These are phyloP conservation scores for Paraphoma sp. DNA, from an alignment of 2,329 filamentous ascomycete genomes.

Conservation along the genomic window DNA sequence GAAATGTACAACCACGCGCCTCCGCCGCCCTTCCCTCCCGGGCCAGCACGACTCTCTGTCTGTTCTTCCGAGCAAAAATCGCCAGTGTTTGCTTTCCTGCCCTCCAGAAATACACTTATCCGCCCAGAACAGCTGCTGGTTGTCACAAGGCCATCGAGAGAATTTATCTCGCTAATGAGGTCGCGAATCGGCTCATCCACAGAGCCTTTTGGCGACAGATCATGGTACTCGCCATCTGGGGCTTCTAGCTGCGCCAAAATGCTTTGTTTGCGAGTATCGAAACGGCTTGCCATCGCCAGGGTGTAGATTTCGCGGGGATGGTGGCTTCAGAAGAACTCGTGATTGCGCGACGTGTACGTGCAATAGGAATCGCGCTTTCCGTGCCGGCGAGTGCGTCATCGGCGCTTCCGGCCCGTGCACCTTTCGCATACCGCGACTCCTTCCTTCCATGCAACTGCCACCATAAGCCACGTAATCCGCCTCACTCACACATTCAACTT, in stretches of 20 bases:
- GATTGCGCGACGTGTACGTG: slow-evolving; percentile 27
- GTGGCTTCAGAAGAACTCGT: slow-evolving; percentile 13
- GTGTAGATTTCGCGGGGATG: not conserved
- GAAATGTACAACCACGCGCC: slow-evolving; percentile 86
- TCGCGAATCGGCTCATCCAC: slow-evolving; percentile 80
- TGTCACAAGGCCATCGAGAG: slow-evolving; percentile 76
- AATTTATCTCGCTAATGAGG: slow-evolving; percentile 81
- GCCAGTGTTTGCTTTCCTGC: slow-evolving; percentile 57
- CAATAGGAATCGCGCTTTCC: slow-evolving; percentile 12
- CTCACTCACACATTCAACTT: not conserved
- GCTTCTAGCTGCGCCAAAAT: slow-evolving; percentile 75
- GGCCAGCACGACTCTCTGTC: slow-evolving; percentile 58
- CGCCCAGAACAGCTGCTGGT: slow-evolving; percentile 93
- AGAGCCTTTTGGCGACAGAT: slow-evolving; percentile 87
- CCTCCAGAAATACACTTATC: slow-evolving; percentile 87
- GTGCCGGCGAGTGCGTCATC: slow-evolving; percentile 24
- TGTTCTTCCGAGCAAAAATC: slow-evolving; percentile 13
- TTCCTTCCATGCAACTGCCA: slow-evolving; percentile 5
- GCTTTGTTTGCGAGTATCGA: slow-evolving; percentile 67
- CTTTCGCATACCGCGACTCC: not conserved
- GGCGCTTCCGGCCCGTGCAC: slow-evolving; percentile 18
- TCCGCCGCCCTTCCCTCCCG: slow-evolving; percentile 83
- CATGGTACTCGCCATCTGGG: slow-evolving; percentile 75
- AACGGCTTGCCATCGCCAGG: slow-evolving; percentile 39
- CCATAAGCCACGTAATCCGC: slow-evolving; percentile 7